phyloP scores from a whole-genome alignment of 2,329 filamentous ascomycete species.

The Cercospora zeina region DNA sequence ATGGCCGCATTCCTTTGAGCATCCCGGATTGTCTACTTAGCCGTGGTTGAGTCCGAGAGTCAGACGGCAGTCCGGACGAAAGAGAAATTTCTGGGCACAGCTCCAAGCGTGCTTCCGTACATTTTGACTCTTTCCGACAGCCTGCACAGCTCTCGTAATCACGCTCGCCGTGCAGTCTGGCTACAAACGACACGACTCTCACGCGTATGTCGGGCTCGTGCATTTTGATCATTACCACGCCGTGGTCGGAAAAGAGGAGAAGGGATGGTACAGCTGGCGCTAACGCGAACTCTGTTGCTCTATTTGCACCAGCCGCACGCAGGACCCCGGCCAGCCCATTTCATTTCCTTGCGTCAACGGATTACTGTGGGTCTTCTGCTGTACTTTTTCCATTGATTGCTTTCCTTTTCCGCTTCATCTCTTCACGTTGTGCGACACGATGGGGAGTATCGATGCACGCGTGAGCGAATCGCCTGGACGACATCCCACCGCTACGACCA shows the following conservation, averaged over 20 bases:
- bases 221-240: not conserved
- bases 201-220: not conserved
- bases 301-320: constrained; percentile 2
- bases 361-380: constrained; percentile 1
- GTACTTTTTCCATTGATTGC: constrained; percentile 5
- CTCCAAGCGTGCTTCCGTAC: not conserved
- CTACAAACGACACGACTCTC: not conserved
- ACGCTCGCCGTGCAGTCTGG: not conserved
- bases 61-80: constrained; percentile 2
- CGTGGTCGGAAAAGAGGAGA: not conserved
- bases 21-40: too few relatives aligned
- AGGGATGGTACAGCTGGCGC: not conserved
- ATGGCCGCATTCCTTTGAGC: too few relatives aligned
- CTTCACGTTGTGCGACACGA: constrained; percentile 9
- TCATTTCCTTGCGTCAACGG: constrained; percentile 9
- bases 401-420: not conserved
- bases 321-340: constrained; percentile 2
- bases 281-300: constrained; percentile 4
- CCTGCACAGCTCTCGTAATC: not conserved
- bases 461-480: not conserved
- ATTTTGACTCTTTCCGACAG: not conserved
- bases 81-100: constrained; percentile 11
- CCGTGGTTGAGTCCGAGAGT: constrained; percentile 8
- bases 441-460: not conserved
- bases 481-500: not conserved